Base-by-base conservation (phyloP, 2,329 filamentous ascomycete species). In the Colletotrichum echinochloae region DNA sequence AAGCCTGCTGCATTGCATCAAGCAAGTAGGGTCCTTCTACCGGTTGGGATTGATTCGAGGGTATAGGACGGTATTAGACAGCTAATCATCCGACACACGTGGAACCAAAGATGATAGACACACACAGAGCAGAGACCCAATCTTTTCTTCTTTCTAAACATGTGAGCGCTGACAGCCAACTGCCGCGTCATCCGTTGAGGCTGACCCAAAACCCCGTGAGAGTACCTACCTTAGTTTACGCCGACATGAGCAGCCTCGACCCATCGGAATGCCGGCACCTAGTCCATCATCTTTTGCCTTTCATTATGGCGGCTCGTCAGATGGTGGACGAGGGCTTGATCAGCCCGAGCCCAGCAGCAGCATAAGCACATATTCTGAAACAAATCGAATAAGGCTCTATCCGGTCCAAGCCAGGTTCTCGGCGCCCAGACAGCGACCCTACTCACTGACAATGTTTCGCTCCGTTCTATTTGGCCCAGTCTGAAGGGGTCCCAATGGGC, bases 341-440 rank as follows among this genome's bases (percentile, higher is more conserved):
- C 64, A 70, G 57, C 68, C 64, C 64, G 68, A 52, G 33, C 30
- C 57, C 41, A 70, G 64, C 52, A 70, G 57, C 57, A 63, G 64
- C 57, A 70, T 67, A 67, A 70, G 68, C 68, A 67, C 68, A 70
- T 35, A 63, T 67, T 62, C 46, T 68, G 68, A 70, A 70, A 70
- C 68, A 67, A 20, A 35, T 51, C 7, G 54, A 46, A 39, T 35
- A 41, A 60, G 39, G 8, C 37, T 54, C 39, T n/a, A n/a, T n/a
- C n/a, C 57, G 51, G 52, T 41, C 63, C 7, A 44, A 57, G 28
- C 39, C 16, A 30, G 16, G 30, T 61, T 20, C 23, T 62, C 64
- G 30, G 57, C 64, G 64, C 64, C 51, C 35, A 30, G 64, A 63
- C 64, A 28, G 12, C 12, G 14, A 62, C 26, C n/a, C n/a, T 6